Base-by-base conservation (phyloP, 2,329 filamentous ascomycete species). In the Coniella vitis region DNA sequence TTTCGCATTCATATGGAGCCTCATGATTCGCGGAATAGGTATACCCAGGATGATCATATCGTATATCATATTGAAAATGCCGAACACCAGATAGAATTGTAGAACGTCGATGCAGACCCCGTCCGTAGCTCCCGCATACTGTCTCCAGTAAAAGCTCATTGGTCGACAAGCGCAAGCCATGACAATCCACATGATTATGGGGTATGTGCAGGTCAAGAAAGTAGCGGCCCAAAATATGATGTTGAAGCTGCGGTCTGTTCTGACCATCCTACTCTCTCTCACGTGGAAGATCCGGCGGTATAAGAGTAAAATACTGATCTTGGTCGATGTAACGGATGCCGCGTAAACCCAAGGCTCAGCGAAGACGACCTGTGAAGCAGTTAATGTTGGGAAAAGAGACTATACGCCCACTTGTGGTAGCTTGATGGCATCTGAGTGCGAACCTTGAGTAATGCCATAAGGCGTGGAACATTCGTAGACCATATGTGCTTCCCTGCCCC, bases 221-320 rank as follows among this genome's bases (percentile, higher is more conserved):
- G 53, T 40, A 13, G 57, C 58, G 38, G 57, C 48, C 7, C 20
- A 54, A 17, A 61, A 29, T 5, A 29, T 29, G 10, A 29, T 29
- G 25, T 10, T 29, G 25, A 29, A 29, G 10, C 25, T 29, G 25
- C 25, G 25, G 25, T 29, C 25, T 29, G 25, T 51, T 14, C 55
- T 54, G 22, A 59, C 50, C 14, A 58, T 55, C 35, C 61, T 56
- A 39, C 56, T 48, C n/a, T 54, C 55, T 4, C 55, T 57, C n/a
- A 61, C 53, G 21, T 62, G 55, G 45, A 65, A 65, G 8, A 65
- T 49, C 9, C 61, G 60, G 19, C 57, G 58, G 38, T 65, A 65
- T 49, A 64, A 61, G 17, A 64, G 44, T 7, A 65, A 38, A 16
- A 65, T 63, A 21, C 61, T 63, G 32, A 60, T 45, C 46, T 63